These are phyloP conservation scores for Guadua angustifolia DNA, from an alignment of 176 grass and related monocot genomes.

Conservation along the genomic window DNA sequence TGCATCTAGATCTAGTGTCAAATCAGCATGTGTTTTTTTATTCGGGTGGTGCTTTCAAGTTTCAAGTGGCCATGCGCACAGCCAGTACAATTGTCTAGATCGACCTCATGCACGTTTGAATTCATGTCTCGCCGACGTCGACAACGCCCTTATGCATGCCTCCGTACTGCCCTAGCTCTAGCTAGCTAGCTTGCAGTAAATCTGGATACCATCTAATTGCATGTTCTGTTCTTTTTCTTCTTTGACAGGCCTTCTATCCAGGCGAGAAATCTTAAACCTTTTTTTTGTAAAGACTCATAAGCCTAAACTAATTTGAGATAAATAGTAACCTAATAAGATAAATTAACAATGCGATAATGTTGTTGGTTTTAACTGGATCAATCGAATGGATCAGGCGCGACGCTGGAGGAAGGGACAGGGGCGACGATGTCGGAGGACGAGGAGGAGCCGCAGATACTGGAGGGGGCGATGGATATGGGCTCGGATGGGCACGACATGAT, in stretches of 20 bases:
- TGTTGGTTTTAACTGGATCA: not conserved
- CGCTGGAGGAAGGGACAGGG: constrained; percentile 75
- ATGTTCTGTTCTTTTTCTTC: not conserved
- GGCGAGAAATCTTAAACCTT: no score
- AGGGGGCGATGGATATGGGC: constrained; percentile 62
- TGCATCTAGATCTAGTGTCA: not conserved
- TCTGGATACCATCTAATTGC: not conserved
- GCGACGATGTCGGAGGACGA: constrained; percentile 99
- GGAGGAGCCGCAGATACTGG: constrained; percentile 73
- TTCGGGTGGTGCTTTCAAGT: not conserved
- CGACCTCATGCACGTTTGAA: constrained; percentile 28
- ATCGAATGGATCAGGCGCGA: constrained; percentile 56
- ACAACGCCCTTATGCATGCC: constrained; percentile 1
- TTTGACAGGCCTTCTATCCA: not conserved
- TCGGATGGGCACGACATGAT: constrained; percentile 89
- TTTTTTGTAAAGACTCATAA: no score
- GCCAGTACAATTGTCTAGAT: constrained; percentile 48
- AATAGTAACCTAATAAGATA: not conserved
- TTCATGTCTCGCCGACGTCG: constrained; percentile 27
- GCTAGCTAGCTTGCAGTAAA: not conserved
- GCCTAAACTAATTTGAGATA: no score
- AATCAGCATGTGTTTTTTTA: constrained; percentile 22
- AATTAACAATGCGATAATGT: not conserved
- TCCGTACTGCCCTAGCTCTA: not conserved
- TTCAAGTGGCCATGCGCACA: constrained; percentile 14